These are phyloP conservation scores for Mortierella sp. DNA, from an alignment of 371 early-diverging fungal genomes.

Conservation along the genomic window DNA sequence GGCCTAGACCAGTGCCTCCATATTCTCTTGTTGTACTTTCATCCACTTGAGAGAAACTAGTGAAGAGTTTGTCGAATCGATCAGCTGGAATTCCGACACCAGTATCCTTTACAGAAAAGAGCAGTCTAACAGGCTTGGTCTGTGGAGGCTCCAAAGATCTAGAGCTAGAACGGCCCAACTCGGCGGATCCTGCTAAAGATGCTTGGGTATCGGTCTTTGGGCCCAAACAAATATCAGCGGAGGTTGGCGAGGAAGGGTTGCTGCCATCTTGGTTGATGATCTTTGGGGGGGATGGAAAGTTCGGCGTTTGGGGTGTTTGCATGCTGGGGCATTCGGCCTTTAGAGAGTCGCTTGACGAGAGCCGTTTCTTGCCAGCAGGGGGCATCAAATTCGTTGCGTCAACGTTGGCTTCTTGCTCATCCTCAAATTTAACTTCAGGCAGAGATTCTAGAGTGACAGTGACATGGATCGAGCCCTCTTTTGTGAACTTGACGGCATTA, in stretches of 20 bases:
- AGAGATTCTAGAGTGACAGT: conserved; percentile 48
- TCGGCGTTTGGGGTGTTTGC: not conserved
- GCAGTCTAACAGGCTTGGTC: conserved; percentile 38
- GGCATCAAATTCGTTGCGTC: conserved; percentile 24
- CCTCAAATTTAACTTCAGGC: conserved; percentile 32
- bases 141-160: conserved; percentile 12
- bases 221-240: not conserved
- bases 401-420: conserved; percentile 1
- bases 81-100: conserved; percentile 74
- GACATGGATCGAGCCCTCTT: conserved; percentile 68
- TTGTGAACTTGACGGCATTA: conserved; percentile 78
- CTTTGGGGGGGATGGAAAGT: not conserved
- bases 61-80: conserved; percentile 65
- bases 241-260: conserved; percentile 4
- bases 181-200: not conserved
- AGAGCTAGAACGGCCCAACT: conserved; percentile 21
- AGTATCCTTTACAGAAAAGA: conserved; percentile 68
- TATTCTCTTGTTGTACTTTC: conserved; percentile 65
- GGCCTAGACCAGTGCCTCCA: conserved; percentile 66
- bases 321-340: not conserved
- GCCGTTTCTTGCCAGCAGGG: conserved; percentile 8
- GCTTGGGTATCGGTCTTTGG: not conserved
- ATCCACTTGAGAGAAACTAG: conserved; percentile 72
- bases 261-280: not conserved
- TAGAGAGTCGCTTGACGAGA: not conserved